phyloP scores from a whole-genome alignment of 1,139 yeast species.

The Lodderomyces pseudojiufengensis region DNA sequence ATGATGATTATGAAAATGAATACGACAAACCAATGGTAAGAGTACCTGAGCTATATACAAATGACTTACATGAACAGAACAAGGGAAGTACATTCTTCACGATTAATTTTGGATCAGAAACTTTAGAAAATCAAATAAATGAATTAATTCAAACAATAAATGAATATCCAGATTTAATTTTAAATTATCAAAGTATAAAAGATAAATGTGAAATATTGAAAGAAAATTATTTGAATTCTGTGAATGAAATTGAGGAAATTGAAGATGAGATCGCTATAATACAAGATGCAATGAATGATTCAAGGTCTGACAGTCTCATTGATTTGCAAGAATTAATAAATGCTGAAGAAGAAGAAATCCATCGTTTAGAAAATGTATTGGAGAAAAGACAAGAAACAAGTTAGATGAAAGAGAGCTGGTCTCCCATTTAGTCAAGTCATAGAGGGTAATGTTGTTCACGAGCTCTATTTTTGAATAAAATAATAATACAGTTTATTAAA shows the following conservation, averaged over 20 bases:
- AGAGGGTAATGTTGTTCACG: no score
- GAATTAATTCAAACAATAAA: slow-evolving; percentile 20
- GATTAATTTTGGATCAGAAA: slow-evolving; percentile 1
- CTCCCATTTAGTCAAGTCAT: no score
- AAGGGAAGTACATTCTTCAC: neutral
- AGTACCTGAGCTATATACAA: slow-evolving; percentile 11
- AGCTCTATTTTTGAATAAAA: no score
- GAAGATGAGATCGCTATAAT: slow-evolving; percentile 29
- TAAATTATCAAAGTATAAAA: slow-evolving; percentile 21
- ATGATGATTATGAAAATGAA: slow-evolving; percentile 6
- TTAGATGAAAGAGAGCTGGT: no score
- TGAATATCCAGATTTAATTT: slow-evolving; percentile 29
- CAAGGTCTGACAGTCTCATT: slow-evolving; percentile 10
- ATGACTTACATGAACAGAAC: no score
- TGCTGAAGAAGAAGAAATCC: slow-evolving; percentile 34
- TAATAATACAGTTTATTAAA: no score
- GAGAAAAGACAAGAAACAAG: no score
- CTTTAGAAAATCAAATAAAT: slow-evolving; percentile 20
- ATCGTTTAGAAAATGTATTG: slow-evolving; percentile 32
- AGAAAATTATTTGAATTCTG: slow-evolving; percentile 20
- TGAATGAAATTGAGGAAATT: slow-evolving; percentile 25
- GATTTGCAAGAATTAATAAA: slow-evolving; percentile 32
- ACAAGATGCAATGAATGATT: slow-evolving; percentile 6
- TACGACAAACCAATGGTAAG: slow-evolving; percentile 21
- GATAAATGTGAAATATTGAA: slow-evolving; percentile 20